A percentile compares a stretch with the other conserved stretches of the same genome.
phyloP scores from a whole-genome alignment of 78 protist genomes.

The Creolimax fragrantissima region DNA sequence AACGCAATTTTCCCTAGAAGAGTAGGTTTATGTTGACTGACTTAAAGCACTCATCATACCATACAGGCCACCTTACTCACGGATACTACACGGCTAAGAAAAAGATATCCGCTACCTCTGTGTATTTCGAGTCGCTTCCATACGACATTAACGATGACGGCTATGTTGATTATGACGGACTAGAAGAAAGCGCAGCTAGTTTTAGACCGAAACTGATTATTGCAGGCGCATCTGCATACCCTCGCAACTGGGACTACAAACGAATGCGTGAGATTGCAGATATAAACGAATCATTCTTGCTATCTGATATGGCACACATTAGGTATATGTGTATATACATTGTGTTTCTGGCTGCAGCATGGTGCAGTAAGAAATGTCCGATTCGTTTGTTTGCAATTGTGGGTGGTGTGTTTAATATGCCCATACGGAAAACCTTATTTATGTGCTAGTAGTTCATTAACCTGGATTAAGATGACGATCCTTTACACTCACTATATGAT shows the following conservation, averaged over 20 bases:
- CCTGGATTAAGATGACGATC: too few species aligned
- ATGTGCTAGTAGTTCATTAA: too few species aligned
- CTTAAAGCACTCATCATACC: too few species aligned
- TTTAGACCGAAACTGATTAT: constrained; percentile 92
- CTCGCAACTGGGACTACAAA: constrained; percentile 88
- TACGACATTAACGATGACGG: constrained; percentile 80
- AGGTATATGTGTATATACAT: too few species aligned
- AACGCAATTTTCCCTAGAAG: too few species aligned
- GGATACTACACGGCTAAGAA: constrained; percentile 89
- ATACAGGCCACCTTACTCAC: constrained; percentile 67
- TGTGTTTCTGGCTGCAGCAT: too few species aligned
- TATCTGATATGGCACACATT: constrained; percentile 98
- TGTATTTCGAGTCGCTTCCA: constrained; percentile 92
- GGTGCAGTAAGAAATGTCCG: too few species aligned
- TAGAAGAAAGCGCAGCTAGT: constrained; percentile 67
- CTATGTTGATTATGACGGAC: constrained; percentile 88
- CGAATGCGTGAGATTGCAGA: constrained; percentile 82
- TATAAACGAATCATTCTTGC: constrained; percentile 69
- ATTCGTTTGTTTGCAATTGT: too few species aligned
- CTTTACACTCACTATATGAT: too few species aligned
- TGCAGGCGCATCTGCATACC: constrained; percentile 91
- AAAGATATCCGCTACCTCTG: constrained; percentile 83
- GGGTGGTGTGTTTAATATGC: too few species aligned
- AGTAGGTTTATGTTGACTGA: too few species aligned
- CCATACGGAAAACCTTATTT: too few species aligned